phyloP scores from a whole-genome alignment of 768 basidiomycete genomes.

The Paxillus rubicundulus region DNA sequence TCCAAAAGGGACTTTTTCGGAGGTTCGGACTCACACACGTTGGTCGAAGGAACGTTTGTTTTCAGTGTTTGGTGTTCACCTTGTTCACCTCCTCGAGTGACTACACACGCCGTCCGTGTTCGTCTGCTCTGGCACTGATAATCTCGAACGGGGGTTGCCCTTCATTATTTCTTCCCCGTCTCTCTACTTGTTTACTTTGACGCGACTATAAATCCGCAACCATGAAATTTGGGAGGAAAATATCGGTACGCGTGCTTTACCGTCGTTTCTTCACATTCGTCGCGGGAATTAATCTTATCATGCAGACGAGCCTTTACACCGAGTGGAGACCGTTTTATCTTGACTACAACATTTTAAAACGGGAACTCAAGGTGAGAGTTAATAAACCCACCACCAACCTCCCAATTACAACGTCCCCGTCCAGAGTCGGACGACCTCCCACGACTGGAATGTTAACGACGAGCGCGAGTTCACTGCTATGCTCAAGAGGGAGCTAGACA shows the following conservation, averaged over 20 bases:
- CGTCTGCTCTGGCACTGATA: neutral
- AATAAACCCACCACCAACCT: neutral
- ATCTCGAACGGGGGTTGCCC: neutral
- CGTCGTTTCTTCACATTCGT: neutral
- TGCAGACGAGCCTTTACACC: constrained; percentile 76
- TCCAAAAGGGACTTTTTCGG: neutral
- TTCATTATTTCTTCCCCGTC: neutral
- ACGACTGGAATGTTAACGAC: constrained; percentile 71
- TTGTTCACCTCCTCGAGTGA: neutral
- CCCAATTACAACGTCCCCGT: neutral
- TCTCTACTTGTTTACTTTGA: neutral
- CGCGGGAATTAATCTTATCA: neutral
- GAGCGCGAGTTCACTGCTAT: constrained; percentile 78
- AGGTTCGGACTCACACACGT: constrained; percentile 13
- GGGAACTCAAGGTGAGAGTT: constrained; percentile 73
- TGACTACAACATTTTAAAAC: constrained; percentile 86
- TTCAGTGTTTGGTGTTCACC: too few species aligned
- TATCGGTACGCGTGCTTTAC: constrained; percentile 45
- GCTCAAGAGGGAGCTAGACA: constrained; percentile 86
- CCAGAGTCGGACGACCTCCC: constrained; percentile 52
- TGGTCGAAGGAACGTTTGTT: neutral
- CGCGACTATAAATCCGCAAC: neutral
- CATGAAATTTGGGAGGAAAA: constrained; percentile 86
- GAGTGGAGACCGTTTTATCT: constrained; percentile 93
- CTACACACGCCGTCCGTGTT: neutral